Base-by-base conservation (phyloP, 2,329 filamentous ascomycete species). In the Talaromyces sp. region DNA sequence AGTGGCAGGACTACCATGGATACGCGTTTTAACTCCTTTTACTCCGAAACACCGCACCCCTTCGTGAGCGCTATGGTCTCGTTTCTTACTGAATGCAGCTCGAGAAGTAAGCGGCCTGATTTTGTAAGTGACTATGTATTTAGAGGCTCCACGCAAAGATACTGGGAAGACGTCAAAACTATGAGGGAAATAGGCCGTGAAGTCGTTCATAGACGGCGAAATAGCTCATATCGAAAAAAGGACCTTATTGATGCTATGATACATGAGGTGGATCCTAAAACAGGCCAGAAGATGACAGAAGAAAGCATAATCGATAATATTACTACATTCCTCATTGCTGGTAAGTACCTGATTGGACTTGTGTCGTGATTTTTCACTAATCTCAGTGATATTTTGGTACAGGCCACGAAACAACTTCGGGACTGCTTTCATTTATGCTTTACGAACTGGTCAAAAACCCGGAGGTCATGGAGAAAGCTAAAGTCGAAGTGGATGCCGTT, bases 371-470 rank as follows among this genome's bases (percentile, higher is more conserved):
- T 6, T 23, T 40, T n/a, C 2, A 7, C 36, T 47, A 18, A 23
- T 27, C 7, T 5, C 16, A 2, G 5, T 31, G 52, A 10, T 54
- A 1, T 6, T 31, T 14, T 47, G 2, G 3, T 47, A 47, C 10
- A 47, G 44, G 44, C 23, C 56, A 58, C 31, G 56, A 58, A 28
- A 58, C 56, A 5, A 58, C 56, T 4, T 58, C 56, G 14, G 56
- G 56, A 12, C 2, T 7, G 0, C 16, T 42, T 5, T 7, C 9
- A 31, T 23, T 5, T 9, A n/a, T 42, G 4, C 9, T 53, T 27
- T 58, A 58, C 9, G 5, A 50, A 18, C 28, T 58, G 5, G 23
- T 50, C 1, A 58, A 18, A 4, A 27, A 34, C 12, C 56, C 56
- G 1, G 56, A 58, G 27, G 40, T 14, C 1, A 47, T 40, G 18